A percentile compares a stretch with the other conserved stretches of the same genome.
These are phyloP conservation scores for Beauveria pseudobassiana DNA, from an alignment of 2,329 filamentous ascomycete genomes.

Conservation along the genomic window DNA sequence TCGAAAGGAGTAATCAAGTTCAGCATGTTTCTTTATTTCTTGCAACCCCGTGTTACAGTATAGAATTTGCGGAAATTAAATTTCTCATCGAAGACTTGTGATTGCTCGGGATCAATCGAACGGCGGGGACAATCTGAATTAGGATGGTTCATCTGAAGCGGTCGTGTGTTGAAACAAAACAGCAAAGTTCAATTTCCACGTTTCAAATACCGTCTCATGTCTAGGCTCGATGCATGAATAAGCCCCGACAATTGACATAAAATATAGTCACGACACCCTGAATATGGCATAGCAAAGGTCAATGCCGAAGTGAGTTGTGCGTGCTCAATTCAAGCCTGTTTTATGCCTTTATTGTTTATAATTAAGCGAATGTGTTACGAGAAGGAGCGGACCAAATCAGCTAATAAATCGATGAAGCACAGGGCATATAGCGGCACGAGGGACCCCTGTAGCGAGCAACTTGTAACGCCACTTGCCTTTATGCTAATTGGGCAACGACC, in stretches of 20 bases:
- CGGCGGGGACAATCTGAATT: not conserved
- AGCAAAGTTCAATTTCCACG: not conserved
- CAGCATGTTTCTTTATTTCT: too few relatives aligned
- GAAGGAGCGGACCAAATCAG: not conserved
- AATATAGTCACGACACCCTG: not conserved
- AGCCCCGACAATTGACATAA: not conserved
- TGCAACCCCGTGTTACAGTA: too few relatives aligned
- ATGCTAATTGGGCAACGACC: not conserved
- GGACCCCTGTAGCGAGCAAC: not conserved
- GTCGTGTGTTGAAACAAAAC: not conserved
- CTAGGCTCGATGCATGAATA: not conserved
- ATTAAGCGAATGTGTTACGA: not conserved
- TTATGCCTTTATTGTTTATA: not conserved
- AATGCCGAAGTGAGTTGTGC: not conserved
- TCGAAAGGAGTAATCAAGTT: too few relatives aligned
- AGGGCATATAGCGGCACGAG: not conserved
- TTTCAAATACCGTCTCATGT: conserved; percentile 7
- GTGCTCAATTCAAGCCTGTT: not conserved
- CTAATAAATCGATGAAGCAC: not conserved
- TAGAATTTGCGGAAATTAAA: too few relatives aligned
- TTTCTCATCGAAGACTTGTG: too few relatives aligned
- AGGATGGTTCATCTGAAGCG: not conserved
- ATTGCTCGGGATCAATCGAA: not conserved
- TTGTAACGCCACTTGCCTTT: not conserved
- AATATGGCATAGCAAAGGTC: not conserved